phyloP scores from a whole-genome alignment of 306 rosid genomes.

The Herpetospermum pedunculosum region DNA sequence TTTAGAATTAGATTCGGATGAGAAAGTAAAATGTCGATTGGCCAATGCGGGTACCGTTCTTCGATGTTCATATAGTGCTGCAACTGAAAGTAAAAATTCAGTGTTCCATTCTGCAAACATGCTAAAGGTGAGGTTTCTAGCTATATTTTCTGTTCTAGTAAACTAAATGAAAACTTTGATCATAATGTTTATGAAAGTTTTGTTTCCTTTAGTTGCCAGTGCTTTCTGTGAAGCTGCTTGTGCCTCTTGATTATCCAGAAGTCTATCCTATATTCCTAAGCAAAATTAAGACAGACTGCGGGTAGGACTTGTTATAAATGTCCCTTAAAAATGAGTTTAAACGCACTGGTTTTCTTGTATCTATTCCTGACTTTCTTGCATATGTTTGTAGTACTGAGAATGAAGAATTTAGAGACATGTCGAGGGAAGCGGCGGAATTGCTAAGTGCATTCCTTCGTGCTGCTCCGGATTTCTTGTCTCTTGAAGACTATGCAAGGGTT shows the following conservation, averaged over 20 bases:
- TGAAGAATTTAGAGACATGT: not conserved
- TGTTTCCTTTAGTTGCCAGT: not conserved
- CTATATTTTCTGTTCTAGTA: not conserved
- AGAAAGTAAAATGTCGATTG: not conserved
- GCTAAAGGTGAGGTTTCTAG: not conserved
- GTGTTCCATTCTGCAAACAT: not conserved
- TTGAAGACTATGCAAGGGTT: not conserved
- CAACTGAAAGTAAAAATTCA: not conserved
- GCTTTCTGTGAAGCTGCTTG: not conserved
- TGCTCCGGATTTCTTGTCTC: not conserved
- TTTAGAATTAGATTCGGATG: not conserved
- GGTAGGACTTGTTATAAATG: not conserved
- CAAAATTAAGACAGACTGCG: not conserved
- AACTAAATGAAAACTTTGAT: not conserved
- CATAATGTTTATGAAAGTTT: not conserved
- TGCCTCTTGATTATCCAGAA: conserved; percentile 9
- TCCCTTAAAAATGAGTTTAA: not conserved
- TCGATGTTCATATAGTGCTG: not conserved
- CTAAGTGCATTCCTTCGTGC: not conserved
- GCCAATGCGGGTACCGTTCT: not conserved
- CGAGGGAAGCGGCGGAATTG: not conserved
- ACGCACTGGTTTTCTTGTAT: too few species aligned
- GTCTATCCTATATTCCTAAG: conserved; percentile 1
- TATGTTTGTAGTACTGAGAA: not conserved
- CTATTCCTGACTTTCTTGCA: too few species aligned